phyloP scores from a whole-genome alignment of 495 filamentous ascomycete species.

The Terfezia boudieri region DNA sequence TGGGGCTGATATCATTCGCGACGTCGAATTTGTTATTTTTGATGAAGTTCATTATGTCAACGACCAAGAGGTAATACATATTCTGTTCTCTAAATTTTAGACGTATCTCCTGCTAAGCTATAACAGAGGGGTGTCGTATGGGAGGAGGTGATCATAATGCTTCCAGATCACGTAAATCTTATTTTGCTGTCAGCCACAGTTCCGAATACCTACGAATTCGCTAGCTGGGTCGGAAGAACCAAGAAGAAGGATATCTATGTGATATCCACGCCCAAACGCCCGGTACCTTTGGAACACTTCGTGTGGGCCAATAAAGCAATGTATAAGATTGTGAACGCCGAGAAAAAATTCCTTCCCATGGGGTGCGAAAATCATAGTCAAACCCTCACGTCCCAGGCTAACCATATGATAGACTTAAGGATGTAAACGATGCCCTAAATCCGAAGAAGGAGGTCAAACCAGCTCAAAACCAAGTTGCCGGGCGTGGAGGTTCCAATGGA shows the following conservation, averaged over 20 bases:
- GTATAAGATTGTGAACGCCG: slow-evolving; percentile 77
- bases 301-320: slow-evolving; percentile 85
- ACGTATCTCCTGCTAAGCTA: not conserved
- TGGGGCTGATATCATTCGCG: slow-evolving; percentile 83
- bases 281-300: slow-evolving; percentile 87
- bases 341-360: slow-evolving; percentile 71
- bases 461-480: slow-evolving; percentile 24
- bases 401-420: slow-evolving; percentile 53
- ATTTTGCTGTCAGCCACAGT: slow-evolving; percentile 92
- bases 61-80: slow-evolving; percentile 41
- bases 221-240: slow-evolving; percentile 91
- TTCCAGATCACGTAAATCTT: slow-evolving; percentile 85
- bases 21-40: slow-evolving; percentile 97
- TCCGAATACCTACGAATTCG: slow-evolving; percentile 92
- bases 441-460: slow-evolving; percentile 53
- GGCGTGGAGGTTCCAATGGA: slow-evolving; percentile 19
- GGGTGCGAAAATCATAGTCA: not conserved
- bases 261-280: slow-evolving; percentile 87
- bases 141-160: slow-evolving; percentile 99
- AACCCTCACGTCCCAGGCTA: too few relatives aligned
- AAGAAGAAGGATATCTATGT: slow-evolving; percentile 99
- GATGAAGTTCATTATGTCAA: slow-evolving; percentile 99
- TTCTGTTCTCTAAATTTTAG: not conserved
- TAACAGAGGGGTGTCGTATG: slow-evolving; percentile 66
- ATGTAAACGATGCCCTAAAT: slow-evolving; percentile 61